A percentile compares a stretch with the other conserved stretches of the same genome.
These are phyloP conservation scores for Andrographis paniculata DNA, from an alignment of 305 asterid species.

Conservation along the genomic window DNA sequence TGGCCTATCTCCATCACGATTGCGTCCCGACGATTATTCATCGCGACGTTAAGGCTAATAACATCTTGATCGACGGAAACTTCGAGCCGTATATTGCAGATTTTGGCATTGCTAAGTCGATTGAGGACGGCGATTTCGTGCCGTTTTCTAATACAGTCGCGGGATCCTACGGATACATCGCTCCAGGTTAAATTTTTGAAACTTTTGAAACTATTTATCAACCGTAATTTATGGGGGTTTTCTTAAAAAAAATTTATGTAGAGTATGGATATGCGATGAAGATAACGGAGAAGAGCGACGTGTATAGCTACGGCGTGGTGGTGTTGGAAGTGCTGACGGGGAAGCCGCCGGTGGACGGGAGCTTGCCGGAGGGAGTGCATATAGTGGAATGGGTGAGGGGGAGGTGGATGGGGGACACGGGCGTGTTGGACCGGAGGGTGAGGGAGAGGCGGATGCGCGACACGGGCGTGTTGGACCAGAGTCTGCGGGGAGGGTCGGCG, in stretches of 20 bases:
- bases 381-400: constrained; percentile 81
- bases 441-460: constrained; percentile 36
- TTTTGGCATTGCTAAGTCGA: constrained; percentile 79
- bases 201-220: too few relatives aligned
- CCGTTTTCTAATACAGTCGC: constrained; percentile 69
- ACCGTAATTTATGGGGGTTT: neutral
- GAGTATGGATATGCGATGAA: constrained; percentile 83
- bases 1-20: constrained; percentile 77
- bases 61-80: constrained; percentile 65
- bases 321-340: constrained; percentile 71
- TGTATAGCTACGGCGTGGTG: constrained; percentile 81
- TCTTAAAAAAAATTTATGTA: too few relatives aligned
- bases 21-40: constrained; percentile 79
- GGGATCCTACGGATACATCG: constrained; percentile 82
- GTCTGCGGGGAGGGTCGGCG: constrained; percentile 38
- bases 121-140: constrained; percentile 53
- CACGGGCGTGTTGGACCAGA: constrained; percentile 31
- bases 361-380: constrained; percentile 70
- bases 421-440: constrained; percentile 24
- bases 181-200: constrained; percentile 92
- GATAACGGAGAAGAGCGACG: constrained; percentile 79
- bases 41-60: constrained; percentile 76
- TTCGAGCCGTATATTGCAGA: constrained; percentile 85
- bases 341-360: constrained; percentile 73
- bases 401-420: constrained; percentile 28